A percentile compares a stretch with the other conserved stretches of the same genome.
These are phyloP conservation scores for Phytophthora cryptogea DNA, from an alignment of 352 stramenopile species.

Conservation along the genomic window DNA sequence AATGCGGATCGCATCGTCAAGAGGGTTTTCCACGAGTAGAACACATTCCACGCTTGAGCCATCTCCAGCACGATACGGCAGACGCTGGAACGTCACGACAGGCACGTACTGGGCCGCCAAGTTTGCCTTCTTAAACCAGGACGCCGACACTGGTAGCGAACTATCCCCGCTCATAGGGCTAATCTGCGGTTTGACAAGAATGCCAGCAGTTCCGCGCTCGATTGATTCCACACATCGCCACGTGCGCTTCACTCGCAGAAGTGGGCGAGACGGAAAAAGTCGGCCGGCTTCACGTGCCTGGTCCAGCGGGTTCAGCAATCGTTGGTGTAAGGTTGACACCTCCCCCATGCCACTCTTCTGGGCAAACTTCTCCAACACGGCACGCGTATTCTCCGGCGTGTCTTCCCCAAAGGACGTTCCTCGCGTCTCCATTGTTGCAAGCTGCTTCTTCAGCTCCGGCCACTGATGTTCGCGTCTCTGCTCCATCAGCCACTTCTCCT, in stretches of 20 bases:
- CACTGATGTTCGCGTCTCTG: constrained; percentile 65
- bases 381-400: constrained; percentile 17
- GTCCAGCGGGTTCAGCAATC: constrained; percentile 67
- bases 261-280: constrained; percentile 67
- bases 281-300: constrained; percentile 51
- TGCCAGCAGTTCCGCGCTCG: constrained; percentile 68
- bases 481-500: constrained; percentile 60
- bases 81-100: constrained; percentile 69
- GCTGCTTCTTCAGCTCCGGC: constrained; percentile 56
- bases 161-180: constrained; percentile 90
- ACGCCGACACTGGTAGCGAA: constrained; percentile 72
- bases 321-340: constrained; percentile 63
- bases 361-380: constrained; percentile 32
- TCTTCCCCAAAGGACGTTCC: constrained; percentile 13
- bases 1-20: constrained; percentile 75
- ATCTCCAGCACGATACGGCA: constrained; percentile 41
- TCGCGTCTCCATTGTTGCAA: constrained; percentile 30
- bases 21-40: constrained; percentile 82
- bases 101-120: constrained; percentile 78
- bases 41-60: constrained; percentile 44
- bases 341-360: constrained; percentile 46
- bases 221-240: constrained; percentile 89
- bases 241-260: constrained; percentile 81
- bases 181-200: constrained; percentile 92
- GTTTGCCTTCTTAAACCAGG: constrained; percentile 90